Evolutionary conservation across 2,329 filamentous ascomycete species (phyloP).

Genomic region (Meredithiella fracta): DNA sequence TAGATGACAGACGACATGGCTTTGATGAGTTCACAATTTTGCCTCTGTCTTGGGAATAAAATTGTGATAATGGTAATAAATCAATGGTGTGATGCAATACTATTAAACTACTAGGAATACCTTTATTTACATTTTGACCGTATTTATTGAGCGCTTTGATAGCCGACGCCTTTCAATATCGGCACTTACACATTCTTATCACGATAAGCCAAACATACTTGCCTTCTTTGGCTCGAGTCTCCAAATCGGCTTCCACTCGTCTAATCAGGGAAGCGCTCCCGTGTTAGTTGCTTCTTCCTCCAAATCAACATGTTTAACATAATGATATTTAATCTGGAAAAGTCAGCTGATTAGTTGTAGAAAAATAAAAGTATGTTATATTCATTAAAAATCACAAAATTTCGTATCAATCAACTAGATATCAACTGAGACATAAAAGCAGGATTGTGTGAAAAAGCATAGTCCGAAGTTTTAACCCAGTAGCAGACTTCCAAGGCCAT

Average conservation of each 20-base stretch:
- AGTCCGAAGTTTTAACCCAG: no score
- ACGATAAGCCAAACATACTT: background rate
- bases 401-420: background rate
- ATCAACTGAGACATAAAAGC: background rate
- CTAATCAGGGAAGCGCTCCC: background rate
- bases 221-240: background rate
- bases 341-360: background rate
- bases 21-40: no score
- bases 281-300: background rate
- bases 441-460: background rate
- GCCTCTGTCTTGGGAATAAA: no score
- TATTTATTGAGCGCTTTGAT: background rate
- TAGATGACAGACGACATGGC: no score
- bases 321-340: background rate
- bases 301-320: background rate
- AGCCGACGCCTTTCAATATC: background rate
- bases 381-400: background rate
- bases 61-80: no score
- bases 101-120: background rate
- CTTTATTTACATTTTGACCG: no score
- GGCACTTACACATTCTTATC: background rate
- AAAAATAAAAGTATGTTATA: background rate
- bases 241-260: background rate
- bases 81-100: background rate
- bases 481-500: no score